These are phyloP conservation scores for Ceratocystiopsis brevicomis DNA, from an alignment of 2,329 filamentous ascomycete genomes.

Conservation along the genomic window DNA sequence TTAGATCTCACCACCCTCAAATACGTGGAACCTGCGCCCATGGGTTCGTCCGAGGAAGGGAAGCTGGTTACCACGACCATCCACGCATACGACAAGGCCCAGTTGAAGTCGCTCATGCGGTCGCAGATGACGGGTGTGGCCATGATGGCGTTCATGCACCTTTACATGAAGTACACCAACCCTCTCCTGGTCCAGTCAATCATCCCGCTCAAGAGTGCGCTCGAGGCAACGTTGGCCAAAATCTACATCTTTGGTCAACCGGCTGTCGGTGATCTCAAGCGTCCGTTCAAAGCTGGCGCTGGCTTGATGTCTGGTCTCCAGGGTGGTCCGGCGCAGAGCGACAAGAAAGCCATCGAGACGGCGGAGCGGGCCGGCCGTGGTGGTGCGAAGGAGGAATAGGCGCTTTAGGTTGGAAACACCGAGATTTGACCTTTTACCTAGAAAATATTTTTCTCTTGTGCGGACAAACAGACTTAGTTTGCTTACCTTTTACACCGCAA, in stretches of 20 bases:
- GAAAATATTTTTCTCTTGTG: no score
- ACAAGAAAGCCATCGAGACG: constrained; percentile 73
- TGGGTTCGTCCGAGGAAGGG: constrained; percentile 84
- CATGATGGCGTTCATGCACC: constrained; percentile 98
- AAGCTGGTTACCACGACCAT: constrained; percentile 94
- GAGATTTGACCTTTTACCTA: no score
- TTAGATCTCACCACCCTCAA: constrained; percentile 91
- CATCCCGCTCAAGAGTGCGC: constrained; percentile 85
- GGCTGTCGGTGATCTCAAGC: constrained; percentile 76
- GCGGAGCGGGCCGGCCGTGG: constrained; percentile 58
- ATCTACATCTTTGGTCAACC: constrained; percentile 80
- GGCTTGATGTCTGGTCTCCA: constrained; percentile 70
- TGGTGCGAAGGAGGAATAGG: constrained; percentile 53
- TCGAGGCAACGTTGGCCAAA: constrained; percentile 93
- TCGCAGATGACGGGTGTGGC: constrained; percentile 85
- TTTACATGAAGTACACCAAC: constrained; percentile 99
- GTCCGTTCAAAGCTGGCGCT: constrained; percentile 76
- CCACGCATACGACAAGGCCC: constrained; percentile 79
- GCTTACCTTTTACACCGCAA: no score
- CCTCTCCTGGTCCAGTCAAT: constrained; percentile 96
- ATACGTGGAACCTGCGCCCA: constrained; percentile 88
- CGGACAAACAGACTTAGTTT: no score
- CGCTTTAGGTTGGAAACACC: no score
- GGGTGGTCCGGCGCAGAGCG: constrained; percentile 61
- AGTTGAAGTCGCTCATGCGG: constrained; percentile 73